These are phyloP conservation scores for Salix viminalis DNA, from an alignment of 345 rosid species.

Conservation along the genomic window DNA sequence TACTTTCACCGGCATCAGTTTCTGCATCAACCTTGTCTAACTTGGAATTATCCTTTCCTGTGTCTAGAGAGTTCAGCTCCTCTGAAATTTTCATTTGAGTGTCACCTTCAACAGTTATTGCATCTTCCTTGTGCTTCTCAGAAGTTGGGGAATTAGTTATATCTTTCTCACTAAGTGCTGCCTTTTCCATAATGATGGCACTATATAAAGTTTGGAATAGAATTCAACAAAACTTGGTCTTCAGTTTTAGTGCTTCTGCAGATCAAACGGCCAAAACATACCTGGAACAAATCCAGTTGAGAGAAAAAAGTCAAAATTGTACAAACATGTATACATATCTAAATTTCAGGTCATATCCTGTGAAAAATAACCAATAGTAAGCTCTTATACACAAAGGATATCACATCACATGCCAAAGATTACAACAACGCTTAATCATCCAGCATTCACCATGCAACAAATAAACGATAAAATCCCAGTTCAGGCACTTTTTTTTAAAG, in stretches of 20 bases:
- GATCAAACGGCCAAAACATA: slow-evolving; percentile 2
- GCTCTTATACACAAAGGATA: neutral
- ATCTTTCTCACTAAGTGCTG: slow-evolving; percentile 11
- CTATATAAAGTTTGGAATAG: slow-evolving; percentile 2
- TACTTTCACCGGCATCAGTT: slow-evolving; percentile 13
- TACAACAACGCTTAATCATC: neutral
- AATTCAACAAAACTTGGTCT: slow-evolving; percentile 17
- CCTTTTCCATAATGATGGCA: slow-evolving; percentile 25
- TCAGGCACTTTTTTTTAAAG: neutral
- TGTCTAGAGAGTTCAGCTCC: slow-evolving; percentile 26
- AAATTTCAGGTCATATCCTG: neutral
- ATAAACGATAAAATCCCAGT: neutral
- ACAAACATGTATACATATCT: neutral
- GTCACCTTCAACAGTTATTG: slow-evolving; percentile 13
- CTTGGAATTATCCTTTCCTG: slow-evolving; percentile 17
- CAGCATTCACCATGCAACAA: neutral
- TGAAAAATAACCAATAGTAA: neutral
- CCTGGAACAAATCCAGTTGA: slow-evolving; percentile 9
- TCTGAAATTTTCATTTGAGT: slow-evolving; percentile 18
- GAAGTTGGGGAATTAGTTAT: slow-evolving; percentile 12
- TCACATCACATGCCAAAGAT: neutral
- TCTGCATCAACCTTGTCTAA: slow-evolving; percentile 15
- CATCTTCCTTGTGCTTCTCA: slow-evolving; percentile 26
- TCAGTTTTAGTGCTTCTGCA: slow-evolving; percentile 5
- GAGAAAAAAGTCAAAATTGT: neutral